Conservation (phyloP, 108 stramenopile genomes). For the Phaeodactylum tricornutum region DNA sequence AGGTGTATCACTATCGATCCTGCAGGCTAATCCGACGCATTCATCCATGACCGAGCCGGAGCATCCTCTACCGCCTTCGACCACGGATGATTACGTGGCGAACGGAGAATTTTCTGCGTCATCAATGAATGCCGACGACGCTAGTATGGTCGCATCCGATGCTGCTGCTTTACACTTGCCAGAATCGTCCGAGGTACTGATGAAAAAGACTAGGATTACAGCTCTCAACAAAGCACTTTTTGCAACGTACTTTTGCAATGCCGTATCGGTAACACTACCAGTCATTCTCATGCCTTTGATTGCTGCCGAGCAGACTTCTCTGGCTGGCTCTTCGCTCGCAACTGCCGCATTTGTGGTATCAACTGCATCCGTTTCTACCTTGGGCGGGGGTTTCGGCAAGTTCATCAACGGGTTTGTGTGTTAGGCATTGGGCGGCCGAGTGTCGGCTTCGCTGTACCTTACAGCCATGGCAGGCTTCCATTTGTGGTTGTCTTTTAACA, state of each 20-base stretch:
- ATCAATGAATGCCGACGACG: too few relatives aligned
- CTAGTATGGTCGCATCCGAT: too few relatives aligned
- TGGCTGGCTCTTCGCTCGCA: background rate
- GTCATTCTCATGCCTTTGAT: constrained; percentile 29
- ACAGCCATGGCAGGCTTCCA: background rate
- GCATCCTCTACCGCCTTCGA: too few relatives aligned
- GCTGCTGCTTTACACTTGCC: too few relatives aligned
- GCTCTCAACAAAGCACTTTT: too few relatives aligned
- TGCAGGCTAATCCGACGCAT: too few relatives aligned
- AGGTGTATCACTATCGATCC: too few relatives aligned
- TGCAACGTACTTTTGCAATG: constrained; percentile 26
- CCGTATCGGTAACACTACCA: constrained; percentile 16
- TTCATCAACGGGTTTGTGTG: constrained; percentile 42
- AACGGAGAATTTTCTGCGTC: too few relatives aligned
- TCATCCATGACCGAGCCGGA: too few relatives aligned
- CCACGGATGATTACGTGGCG: too few relatives aligned
- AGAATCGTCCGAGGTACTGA: too few relatives aligned
- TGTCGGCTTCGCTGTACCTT: constrained; percentile 12
- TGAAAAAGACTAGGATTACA: too few relatives aligned
- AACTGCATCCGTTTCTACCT: constrained; percentile 2
- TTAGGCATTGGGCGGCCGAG: constrained; percentile 24
- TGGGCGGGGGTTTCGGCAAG: constrained; percentile 33
- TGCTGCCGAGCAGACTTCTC: constrained; percentile 11
- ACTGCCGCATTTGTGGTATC: constrained; percentile 16
- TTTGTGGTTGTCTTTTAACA: constrained; percentile 3